Evolutionary conservation across 2,329 filamentous ascomycete species (phyloP), one percentile per base, ranked within the genome.

Genomic region (Chaetomiaceae sp.): DNA sequence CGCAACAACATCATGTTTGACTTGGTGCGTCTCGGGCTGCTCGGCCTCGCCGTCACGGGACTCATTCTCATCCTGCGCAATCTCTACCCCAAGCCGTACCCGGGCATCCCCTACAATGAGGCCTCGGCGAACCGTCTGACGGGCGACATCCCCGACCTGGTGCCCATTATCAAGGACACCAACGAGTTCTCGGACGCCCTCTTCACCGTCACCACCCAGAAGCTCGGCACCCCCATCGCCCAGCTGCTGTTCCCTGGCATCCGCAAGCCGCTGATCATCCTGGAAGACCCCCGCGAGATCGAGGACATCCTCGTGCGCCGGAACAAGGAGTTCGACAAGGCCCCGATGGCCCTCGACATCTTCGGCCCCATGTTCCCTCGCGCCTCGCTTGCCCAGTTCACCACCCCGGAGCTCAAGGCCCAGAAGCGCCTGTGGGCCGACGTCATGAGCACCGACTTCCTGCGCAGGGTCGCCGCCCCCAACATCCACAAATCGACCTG

Each of bases 261-360:
- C 31, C 30, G 52, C 14, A 56, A 55, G 17, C 62, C 60, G 13
- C 44, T 59, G 33, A 51, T 66, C 10, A 25, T 65, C 12, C 16
- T 66, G 1, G 55, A 63, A 16, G 65, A 66, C 33, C 57, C 59
- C n/a, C 56, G 59, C 21, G 63, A 66, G 52, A 52, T 61, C 20
- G 60, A 66, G 34, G 64, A 66, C 45, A 63, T 67, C 16, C 47
- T 66, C 20, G 10, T 61, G 4, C 58, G 61, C 13, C 60, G 63
- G 14, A 51, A 52, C 30, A 60, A 58, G 31, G 62, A 66, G 49
- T 68, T 69, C 37, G 66, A 69, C 55, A 59, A 61, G 23, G 59
- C 64, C 0, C 35, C 53, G 1, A 56, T 59, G 33, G 48, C 59
- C 2, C 21, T 60, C 7, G 57, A 63, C 21, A 38, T 62, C 3